These are phyloP conservation scores for Kwoniella sp. DNA, from an alignment of 768 basidiomycete species.

Conservation along the genomic window DNA sequence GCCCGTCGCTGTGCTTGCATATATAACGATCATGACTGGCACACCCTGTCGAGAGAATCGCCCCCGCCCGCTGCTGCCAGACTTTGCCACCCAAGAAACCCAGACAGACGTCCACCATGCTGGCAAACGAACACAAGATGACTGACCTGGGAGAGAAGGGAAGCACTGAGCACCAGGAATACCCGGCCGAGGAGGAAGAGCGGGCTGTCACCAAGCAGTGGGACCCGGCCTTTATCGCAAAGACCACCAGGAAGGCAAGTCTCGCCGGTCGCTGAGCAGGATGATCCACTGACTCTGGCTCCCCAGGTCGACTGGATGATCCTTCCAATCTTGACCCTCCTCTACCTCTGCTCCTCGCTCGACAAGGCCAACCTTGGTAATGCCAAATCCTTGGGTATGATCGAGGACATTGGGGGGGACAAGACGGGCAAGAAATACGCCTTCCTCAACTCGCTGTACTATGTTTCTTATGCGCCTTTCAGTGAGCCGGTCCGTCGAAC, in stretches of 20 bases:
- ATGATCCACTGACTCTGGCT: not conserved
- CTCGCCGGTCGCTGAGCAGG: too few relatives aligned
- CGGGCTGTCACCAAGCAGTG: not conserved
- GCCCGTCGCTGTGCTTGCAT: too few relatives aligned
- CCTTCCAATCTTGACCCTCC: slow-evolving; percentile 9
- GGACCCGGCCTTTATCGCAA: not conserved
- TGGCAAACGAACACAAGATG: too few relatives aligned
- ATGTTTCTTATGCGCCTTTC: slow-evolving; percentile 19
- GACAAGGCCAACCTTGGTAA: slow-evolving; percentile 32
- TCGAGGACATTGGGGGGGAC: slow-evolving; percentile 20
- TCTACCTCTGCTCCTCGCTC: slow-evolving; percentile 15
- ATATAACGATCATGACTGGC: too few relatives aligned
- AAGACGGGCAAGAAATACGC: slow-evolving; percentile 19
- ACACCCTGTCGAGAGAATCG: too few relatives aligned
- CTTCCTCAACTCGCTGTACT: slow-evolving; percentile 15
- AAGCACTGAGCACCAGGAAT: too few relatives aligned
- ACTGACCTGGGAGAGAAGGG: too few relatives aligned
- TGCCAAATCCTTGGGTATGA: slow-evolving; percentile 23
- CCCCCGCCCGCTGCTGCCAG: too few relatives aligned
- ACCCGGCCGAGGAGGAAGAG: not conserved
- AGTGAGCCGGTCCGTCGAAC: slow-evolving; percentile 8
- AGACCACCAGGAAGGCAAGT: not conserved
- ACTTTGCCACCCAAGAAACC: too few relatives aligned
- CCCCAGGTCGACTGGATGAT: slow-evolving; percentile 8
- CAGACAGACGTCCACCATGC: too few relatives aligned